Evolutionary conservation across 1,284 basidiomycete species (phyloP).

Genomic region (Microbotryum silenes-acaulis): DNA sequence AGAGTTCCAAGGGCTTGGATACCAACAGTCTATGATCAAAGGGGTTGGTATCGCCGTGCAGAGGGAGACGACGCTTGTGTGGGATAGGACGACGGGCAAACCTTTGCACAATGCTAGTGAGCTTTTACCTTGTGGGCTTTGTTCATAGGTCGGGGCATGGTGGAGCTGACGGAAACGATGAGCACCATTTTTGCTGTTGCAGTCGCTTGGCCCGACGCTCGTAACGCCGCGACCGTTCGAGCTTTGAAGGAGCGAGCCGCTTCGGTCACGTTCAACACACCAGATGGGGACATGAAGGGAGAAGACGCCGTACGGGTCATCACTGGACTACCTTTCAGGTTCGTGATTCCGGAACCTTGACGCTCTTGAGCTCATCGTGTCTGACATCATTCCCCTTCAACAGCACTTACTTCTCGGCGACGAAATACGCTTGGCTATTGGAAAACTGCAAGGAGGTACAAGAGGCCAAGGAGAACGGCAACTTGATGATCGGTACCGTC

Average conservation of each 20-base stretch:
- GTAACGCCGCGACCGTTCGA: slow-evolving; percentile 75
- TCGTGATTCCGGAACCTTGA: not conserved
- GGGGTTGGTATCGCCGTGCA: slow-evolving; percentile 97
- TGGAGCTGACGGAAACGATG: not conserved
- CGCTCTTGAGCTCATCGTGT: not conserved
- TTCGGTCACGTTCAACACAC: slow-evolving; percentile 32
- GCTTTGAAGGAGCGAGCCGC: slow-evolving; percentile 67
- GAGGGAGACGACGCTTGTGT: slow-evolving; percentile 90
- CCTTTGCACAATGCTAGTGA: slow-evolving; percentile 54
- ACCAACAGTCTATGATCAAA: slow-evolving; percentile 71
- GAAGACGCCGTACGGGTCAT: slow-evolving; percentile 64
- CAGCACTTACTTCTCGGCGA: slow-evolving; percentile 85
- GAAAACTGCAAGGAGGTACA: slow-evolving; percentile 74
- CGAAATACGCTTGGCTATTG: slow-evolving; percentile 95
- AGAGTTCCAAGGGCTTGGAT: slow-evolving; percentile 65
- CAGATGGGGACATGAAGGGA: slow-evolving; percentile 24
- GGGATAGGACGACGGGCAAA: slow-evolving; percentile 83
- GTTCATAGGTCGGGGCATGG: not conserved
- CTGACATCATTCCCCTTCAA: not conserved
- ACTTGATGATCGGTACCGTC: slow-evolving; percentile 85
- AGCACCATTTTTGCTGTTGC: slow-evolving; percentile 40
- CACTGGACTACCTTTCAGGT: slow-evolving; percentile 80
- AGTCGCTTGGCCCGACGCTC: slow-evolving; percentile 93
- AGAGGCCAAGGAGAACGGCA: slow-evolving; percentile 70
- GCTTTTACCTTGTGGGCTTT: not conserved